Evolutionary conservation across 306 rosid genomes (phyloP), one percentile per base, ranked within the genome.

Genomic region (Betula pendula): DNA sequence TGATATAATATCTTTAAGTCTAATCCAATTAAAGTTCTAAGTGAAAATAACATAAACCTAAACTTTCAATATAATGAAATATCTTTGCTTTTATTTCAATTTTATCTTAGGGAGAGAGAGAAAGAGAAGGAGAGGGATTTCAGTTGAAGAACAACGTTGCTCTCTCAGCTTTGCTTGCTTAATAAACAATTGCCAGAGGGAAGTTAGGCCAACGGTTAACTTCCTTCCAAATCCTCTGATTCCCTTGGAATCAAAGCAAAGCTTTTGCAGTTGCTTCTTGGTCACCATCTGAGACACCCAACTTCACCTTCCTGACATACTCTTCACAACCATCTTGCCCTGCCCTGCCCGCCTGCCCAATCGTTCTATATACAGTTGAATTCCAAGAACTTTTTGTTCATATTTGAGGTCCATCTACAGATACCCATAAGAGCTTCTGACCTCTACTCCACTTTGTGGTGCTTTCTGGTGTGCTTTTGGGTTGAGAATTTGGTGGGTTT

Each of bases 181-280:
- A 29, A 80, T 83, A 77, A 85, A 79, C 84, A 84, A 79, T 71
- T 81, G 75, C 75, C 58, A 14, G 79, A 80, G 77, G 56, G 88
- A 89, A 81, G 96, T 92, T 90, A 81, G 97, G 95, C 97, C 90
- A 90, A 88, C 93, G 81, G 97, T 91, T 92, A 81, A 85, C 87
- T 84, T 92, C 88, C 91, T 87, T 84, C 90, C 93, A 77, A 87
- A 84, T 85, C 72, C 80, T 85, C 74, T 75, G 84, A 84, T 89
- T 94, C 94, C 69, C 94, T 93, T 93, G 55, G 85, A 81, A 87
- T 81, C 89, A 86, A 94, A 94, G 98, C 89, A 86, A 90, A 80
- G 68, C 48, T 75, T 58, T 60, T 15, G 74, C 70, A 48, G 87
- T 85, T 91, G 94, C 90, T 87, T 86, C 78, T 85, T 90, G 92